Percentiles rank a stretch among this genome's conserved stretches.
These are phyloP conservation scores for Papiliotrema fonsecae DNA, from an alignment of 1,284 basidiomycete species.

Conservation along the genomic window DNA sequence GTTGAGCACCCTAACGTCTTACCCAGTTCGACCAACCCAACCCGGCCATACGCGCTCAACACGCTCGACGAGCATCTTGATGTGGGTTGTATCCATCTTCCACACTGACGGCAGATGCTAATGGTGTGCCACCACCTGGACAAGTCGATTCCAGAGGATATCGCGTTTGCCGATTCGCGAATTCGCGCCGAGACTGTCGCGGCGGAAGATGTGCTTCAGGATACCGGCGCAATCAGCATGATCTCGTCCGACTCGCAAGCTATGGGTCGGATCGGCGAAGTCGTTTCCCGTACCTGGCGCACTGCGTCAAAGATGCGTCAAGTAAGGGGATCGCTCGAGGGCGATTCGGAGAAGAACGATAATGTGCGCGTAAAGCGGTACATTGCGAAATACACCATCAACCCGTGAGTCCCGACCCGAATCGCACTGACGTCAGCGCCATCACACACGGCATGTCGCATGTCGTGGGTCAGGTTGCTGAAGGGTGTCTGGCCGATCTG, in stretches of 20 bases:
- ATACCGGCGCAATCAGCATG: constrained; percentile 91
- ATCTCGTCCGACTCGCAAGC: constrained; percentile 94
- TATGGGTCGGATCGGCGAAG: constrained; percentile 97
- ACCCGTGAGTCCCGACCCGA: constrained; percentile 69
- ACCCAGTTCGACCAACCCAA: constrained; percentile 97
- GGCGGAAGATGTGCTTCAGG: constrained; percentile 94
- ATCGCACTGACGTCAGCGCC: constrained; percentile 57
- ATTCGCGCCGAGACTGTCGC: constrained; percentile 96
- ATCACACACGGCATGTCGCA: constrained; percentile 91
- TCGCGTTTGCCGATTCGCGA: constrained; percentile 94
- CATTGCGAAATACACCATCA: constrained; percentile 94
- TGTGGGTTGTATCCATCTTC: constrained; percentile 53
- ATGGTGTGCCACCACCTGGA: constrained; percentile 91
- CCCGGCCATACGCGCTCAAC: constrained; percentile 84
- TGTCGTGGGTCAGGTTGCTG: constrained; percentile 75
- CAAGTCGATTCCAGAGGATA: constrained; percentile 82
- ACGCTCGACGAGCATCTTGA: constrained; percentile 97
- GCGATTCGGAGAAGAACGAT: constrained; percentile 66
- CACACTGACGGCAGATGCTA: constrained; percentile 67
- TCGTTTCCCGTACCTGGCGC: constrained; percentile 87
- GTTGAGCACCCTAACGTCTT: constrained; percentile 85
- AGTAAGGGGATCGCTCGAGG: constrained; percentile 68
- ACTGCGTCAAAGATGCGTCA: constrained; percentile 93
- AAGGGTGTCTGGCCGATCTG: constrained; percentile 83
- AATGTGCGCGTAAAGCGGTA: constrained; percentile 98